phyloP scores from a whole-genome alignment of 1,284 basidiomycete species.

The Cystobasidium pallidum region DNA sequence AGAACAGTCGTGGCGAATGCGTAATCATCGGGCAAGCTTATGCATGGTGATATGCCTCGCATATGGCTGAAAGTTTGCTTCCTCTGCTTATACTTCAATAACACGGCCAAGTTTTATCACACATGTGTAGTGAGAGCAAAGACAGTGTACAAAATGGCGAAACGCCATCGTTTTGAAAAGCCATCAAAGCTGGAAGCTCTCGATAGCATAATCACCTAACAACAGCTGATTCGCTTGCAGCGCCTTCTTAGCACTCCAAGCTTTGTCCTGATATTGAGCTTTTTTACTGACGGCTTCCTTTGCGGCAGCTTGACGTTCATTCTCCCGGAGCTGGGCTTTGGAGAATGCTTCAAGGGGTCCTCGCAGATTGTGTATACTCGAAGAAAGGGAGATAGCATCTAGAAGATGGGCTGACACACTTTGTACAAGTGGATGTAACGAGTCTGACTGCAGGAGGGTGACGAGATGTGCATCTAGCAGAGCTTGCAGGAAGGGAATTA shows the following conservation, averaged over 20 bases:
- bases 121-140: too few relatives aligned
- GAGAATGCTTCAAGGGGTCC: conserved; percentile 6
- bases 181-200: conserved; percentile 4
- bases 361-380: conserved; percentile 16
- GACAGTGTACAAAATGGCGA: too few relatives aligned
- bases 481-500: conserved; percentile 31
- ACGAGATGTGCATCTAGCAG: conserved; percentile 41
- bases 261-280: conserved; percentile 5
- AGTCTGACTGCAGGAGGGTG: conserved; percentile 20
- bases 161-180: not conserved
- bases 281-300: conserved; percentile 8
- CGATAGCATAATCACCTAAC: conserved; percentile 24
- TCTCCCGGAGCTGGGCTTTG: conserved; percentile 16
- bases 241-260: conserved; percentile 24
- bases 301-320: not conserved
- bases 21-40: too few relatives aligned
- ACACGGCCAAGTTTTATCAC: not conserved
- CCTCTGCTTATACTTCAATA: not conserved
- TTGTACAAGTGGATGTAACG: conserved; percentile 19
- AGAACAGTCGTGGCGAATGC: not conserved
- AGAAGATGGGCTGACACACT: conserved; percentile 7
- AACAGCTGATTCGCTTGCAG: conserved; percentile 25
- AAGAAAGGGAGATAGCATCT: conserved; percentile 8
- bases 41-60: too few relatives aligned
- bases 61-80: not conserved